Evolutionary conservation across 176 grass and related monocot species (phyloP), one percentile per base, ranked within the genome.

Genomic region (Melocanna baccifera): DNA sequence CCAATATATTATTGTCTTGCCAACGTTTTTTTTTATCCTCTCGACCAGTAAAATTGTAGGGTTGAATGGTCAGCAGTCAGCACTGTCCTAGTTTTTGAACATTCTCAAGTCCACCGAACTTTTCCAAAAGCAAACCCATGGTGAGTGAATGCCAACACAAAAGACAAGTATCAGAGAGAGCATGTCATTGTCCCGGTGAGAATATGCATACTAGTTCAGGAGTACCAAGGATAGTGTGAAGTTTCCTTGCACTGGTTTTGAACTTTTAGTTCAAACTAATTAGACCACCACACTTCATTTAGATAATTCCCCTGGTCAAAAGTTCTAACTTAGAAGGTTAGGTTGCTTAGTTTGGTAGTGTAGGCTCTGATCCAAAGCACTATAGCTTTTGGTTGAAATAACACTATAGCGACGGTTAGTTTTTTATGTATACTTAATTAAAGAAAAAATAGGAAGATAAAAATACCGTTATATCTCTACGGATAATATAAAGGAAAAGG

Each of bases 51-150:
- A 40, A 9, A 63, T 51, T 25, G 16, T 1, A 76, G 81, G 37
- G 78, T 90, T 86, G 84, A 90, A 78, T 43, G 88, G 88, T 86
- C 88, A 90, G 84, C 84, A 57, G 72, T 71, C 67, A 40, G 59
- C 53, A 40, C 52, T 46, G 62, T 4, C 22, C 28, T 26, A 12
- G 61, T 67, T 90, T 90, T 12, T 45, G 73, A 86, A 83, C 69
- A 28, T 86, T 86, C 67, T 29, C n/a, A 81, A n/a, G 51, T 85
- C 48, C 64, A 67, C 66, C 41, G 3, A 73, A 73, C 47, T 90
- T 90, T 86, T 16, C 73, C 20, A 61, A 86, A 90, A 86, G 79
- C 66, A 39, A 20, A 29, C 65, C 67, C 51, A 32, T 75, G 45
- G 52, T 23, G 16, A 85, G 82, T 90, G 88, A 86, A 9, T 75